phyloP scores from a whole-genome alignment of 2,329 filamentous ascomycete species.

The Stagonosporopsis tanaceti region DNA sequence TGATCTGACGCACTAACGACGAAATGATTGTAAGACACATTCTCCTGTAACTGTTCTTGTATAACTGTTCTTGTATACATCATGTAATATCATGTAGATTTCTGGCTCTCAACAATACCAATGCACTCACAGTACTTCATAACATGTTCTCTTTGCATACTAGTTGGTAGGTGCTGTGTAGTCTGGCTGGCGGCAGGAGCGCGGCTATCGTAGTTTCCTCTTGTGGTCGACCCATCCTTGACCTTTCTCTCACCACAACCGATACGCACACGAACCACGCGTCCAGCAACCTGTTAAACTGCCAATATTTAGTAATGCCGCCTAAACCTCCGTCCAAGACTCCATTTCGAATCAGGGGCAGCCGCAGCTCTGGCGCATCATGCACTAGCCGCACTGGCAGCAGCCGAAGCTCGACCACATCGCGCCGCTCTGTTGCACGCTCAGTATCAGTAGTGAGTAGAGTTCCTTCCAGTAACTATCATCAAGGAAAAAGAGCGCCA shows the following conservation, averaged over 20 bases:
- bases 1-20: conserved; percentile 27
- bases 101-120: conserved; percentile 15
- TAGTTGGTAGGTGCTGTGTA: neutral
- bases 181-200: conserved; percentile 22
- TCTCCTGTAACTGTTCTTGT: conserved; percentile 2
- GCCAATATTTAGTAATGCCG: conserved; percentile 21
- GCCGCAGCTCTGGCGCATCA: conserved; percentile 20
- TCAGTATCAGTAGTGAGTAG: conserved; percentile 20
- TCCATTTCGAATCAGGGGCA: conserved; percentile 19
- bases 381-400: conserved; percentile 15
- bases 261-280: neutral
- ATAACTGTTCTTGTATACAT: conserved; percentile 22
- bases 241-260: conserved; percentile 2
- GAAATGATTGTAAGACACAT: conserved; percentile 32
- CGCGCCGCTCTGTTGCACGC: conserved; percentile 19
- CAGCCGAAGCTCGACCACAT: conserved; percentile 18
- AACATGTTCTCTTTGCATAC: neutral
- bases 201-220: conserved; percentile 31
- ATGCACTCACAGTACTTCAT: neutral
- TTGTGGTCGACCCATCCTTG: neutral
- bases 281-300: neutral
- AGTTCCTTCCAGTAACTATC: neutral
- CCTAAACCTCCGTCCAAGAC: conserved; percentile 16
- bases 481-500: neutral
- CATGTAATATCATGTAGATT: conserved; percentile 18